Evolutionary conservation across 805 yeast genomes (phyloP), one percentile per base, ranked within the genome.

Genomic region (Middelhovenomyces tepae): DNA sequence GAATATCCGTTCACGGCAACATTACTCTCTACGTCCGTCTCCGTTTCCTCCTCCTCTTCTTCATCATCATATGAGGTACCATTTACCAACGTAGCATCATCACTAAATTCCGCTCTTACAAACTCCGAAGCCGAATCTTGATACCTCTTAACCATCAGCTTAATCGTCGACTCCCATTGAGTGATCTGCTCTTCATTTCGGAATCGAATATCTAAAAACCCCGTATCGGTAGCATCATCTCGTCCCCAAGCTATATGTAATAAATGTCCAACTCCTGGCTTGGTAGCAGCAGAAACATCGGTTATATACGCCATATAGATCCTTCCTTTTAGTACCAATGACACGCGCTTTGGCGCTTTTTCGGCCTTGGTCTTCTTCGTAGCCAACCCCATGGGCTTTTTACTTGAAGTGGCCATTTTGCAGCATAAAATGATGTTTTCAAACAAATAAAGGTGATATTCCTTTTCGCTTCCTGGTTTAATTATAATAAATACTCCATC

Each of bases 371-470:
- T 28, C 44, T 73, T 71, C 53, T 73, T 71, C 37, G 74, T 60
- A 30, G 68, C 59, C 13, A 71, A 54, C 23, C 75, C 51, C 34
- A 50, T 57, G 5, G 69, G 56, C 29, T 72, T 62, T 42, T 69
- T 67, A 31, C 64, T 52, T 6, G 60, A 55, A 5, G 50, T 38
- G 17, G 68, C 59, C 48, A 78, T 86, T 47, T 75, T 76, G 58
- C 83, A 82, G 41, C 75, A 64, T 22, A 75, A 60, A 11, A 75
- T 62, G 39, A 73, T 72, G 39, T 68, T 69, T 52, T 91, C 96
- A 56, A 91, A 89, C 14, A 91, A 65, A 48, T 85, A 91, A 14
- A 93, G 86, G 50, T 80, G 80, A 54, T 85, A 89, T 47, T 87
- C 96, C 35, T 80, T 75, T 53, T 89, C 96, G 34, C 67, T 60